Evolutionary conservation across 2,329 filamentous ascomycete species (phyloP).

Genomic region (Penicillium sp.): DNA sequence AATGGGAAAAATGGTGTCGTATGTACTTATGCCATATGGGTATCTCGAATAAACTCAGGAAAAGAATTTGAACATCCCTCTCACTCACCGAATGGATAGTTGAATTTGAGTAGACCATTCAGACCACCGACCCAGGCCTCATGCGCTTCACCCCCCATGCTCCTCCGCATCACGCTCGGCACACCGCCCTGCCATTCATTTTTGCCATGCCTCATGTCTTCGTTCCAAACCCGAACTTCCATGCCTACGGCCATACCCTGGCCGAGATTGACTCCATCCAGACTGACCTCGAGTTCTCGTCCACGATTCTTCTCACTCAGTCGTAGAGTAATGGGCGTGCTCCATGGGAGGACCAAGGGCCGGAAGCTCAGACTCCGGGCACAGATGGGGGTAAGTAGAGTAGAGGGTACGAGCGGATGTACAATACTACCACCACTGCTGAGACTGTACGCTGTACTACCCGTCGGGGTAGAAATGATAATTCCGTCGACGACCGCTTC

Average conservation of each 20-base stretch:
- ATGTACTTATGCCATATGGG: not conserved
- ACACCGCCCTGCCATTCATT: conserved; percentile 69
- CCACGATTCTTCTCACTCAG: conserved; percentile 75
- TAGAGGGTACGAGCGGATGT: conserved; percentile 80
- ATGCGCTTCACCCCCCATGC: conserved; percentile 53
- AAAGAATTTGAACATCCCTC: not conserved
- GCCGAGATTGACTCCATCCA: conserved; percentile 64
- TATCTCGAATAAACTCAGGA: conserved; percentile 1
- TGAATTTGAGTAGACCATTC: conserved; percentile 92
- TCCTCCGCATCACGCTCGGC: conserved; percentile 75
- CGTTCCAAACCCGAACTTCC: conserved; percentile 84
- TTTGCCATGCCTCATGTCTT: conserved; percentile 57
- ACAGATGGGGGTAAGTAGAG: conserved; percentile 90
- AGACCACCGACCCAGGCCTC: conserved; percentile 96
- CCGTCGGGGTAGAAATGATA: conserved; percentile 87
- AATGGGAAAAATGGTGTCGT: too few species aligned
- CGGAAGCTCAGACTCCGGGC: conserved; percentile 87
- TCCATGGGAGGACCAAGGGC: conserved; percentile 79
- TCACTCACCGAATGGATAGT: conserved; percentile 83
- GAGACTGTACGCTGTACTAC: conserved; percentile 92
- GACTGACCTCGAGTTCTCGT: conserved; percentile 69
- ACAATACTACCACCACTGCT: conserved; percentile 89
- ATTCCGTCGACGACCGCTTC: conserved; percentile 94
- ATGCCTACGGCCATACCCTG: conserved; percentile 65
- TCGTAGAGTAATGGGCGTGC: conserved; percentile 74